Evolutionary conservation across 176 grass and related monocot species (phyloP).

Genomic region (Bonia amplexicaulis): DNA sequence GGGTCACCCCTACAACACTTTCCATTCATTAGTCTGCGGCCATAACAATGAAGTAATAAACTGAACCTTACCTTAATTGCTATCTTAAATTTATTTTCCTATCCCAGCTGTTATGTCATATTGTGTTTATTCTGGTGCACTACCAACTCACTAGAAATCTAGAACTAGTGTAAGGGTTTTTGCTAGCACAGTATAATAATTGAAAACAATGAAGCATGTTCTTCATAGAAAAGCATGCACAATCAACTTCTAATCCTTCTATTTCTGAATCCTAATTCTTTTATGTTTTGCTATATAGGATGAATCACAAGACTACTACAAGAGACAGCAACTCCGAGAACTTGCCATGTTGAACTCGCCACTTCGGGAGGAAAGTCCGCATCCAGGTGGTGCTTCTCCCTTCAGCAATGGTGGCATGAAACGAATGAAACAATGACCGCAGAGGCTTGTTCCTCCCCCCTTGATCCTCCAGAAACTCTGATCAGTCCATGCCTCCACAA

Average conservation of each 20-base stretch:
- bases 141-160: background rate
- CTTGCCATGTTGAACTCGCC: constrained; percentile 65
- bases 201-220: background rate
- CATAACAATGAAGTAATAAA: background rate
- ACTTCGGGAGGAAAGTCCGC: constrained; percentile 52
- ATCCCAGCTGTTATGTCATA: background rate
- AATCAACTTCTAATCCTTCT: background rate
- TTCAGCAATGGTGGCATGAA: constrained; percentile 65
- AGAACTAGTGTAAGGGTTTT: background rate
- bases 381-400: constrained; percentile 47
- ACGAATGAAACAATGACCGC: constrained; percentile 56
- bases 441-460: constrained; percentile 21
- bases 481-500: constrained; percentile 41
- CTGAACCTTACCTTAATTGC: background rate
- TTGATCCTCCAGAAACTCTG: constrained; percentile 31
- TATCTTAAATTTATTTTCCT: background rate
- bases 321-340: constrained; percentile 64
- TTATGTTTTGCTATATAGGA: constrained; percentile 27
- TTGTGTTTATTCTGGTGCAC: background rate
- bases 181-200: background rate
- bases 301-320: constrained; percentile 64
- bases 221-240: background rate
- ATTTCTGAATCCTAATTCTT: background rate
- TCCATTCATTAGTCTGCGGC: too few relatives aligned
- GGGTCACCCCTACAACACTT: too few relatives aligned